Evolutionary conservation across 2,329 filamentous ascomycete genomes (phyloP), one percentile per base, ranked within the genome.

Genomic region (Phialemoniopsis sp.): DNA sequence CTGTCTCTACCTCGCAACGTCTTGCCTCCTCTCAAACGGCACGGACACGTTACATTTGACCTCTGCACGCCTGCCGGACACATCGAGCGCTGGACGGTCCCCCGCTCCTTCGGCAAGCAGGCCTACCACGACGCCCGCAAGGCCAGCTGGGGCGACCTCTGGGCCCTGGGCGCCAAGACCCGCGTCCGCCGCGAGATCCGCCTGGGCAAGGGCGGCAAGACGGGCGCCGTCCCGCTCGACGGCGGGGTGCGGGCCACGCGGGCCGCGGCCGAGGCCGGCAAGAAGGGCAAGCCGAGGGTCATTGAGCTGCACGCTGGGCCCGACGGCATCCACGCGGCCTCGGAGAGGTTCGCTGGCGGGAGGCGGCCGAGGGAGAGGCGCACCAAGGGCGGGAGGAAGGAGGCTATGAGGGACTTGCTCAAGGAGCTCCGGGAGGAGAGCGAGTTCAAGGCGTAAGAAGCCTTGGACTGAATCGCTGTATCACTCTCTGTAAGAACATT

Each of bases 101-200:
- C 91, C 2, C 82, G 82, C 50, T 89, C 82, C 43, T 93, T 84
- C 63, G 84, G 83, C 59, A 82, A 78, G 51, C 80, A 85, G 52
- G 89, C 89, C 1, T 97, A 91, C 66, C 88, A 87, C 52, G 93
- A 97, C 57, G 93, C 93, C 29, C 81, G 93, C 45, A 98, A 98
- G 66, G 78, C 85, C 1, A 68, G 68, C 38, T 97, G 91, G 93
- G 93, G 93, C 30, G 93, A 97, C 58, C 70, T 97, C 9, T 98
- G 93, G 93, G 89, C 91, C 1, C 71, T 97, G 1, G 93, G 93
- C 0, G 91, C 90, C 16, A 97, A 97, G 72, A 94, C 89, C 0
- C 75, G 89, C 12, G 76, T 85, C 4, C 56, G 63, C 3, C 70
- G 87, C 34, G 70, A 67, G 13, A 65, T 86, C 32, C 76, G 81